Percentiles rank a stretch among this genome's conserved stretches.
Conservation (phyloP, 805 yeast genomes). For the Candida taoyuanica region DNA sequence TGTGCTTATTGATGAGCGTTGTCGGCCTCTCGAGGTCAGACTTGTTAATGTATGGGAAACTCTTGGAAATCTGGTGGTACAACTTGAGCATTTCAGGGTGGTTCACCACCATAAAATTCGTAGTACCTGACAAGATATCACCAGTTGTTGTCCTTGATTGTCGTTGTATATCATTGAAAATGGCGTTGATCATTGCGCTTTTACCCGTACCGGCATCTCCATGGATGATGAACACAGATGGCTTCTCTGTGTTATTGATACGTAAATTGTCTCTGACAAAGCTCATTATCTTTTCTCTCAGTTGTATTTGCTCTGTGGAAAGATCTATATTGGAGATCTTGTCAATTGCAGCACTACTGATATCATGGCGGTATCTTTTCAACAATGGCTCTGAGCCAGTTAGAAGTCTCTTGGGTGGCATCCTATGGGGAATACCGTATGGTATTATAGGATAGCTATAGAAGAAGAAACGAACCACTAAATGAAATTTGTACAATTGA, state of each 20-base stretch:
- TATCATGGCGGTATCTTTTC: background rate
- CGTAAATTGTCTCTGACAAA: constrained; percentile 28
- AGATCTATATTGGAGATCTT: constrained; percentile 33
- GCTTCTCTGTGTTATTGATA: constrained; percentile 8
- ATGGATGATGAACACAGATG: constrained; percentile 38
- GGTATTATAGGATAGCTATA: no score
- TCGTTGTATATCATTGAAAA: constrained; percentile 40
- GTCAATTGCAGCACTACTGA: constrained; percentile 29
- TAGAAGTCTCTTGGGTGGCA: no score
- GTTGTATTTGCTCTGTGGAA: constrained; percentile 33
- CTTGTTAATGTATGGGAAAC: constrained; percentile 34
- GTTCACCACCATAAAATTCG: constrained; percentile 38
- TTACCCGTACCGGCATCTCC: constrained; percentile 50
- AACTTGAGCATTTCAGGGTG: constrained; percentile 46
- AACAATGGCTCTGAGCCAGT: no score
- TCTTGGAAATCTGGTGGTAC: constrained; percentile 35
- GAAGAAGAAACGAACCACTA: no score
- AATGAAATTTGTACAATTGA: no score
- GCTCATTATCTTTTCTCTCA: constrained; percentile 28
- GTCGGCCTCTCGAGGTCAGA: constrained; percentile 43
- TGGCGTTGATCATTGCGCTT: constrained; percentile 37
- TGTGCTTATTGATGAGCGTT: constrained; percentile 33
- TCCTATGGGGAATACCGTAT: no score
- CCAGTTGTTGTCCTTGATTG: constrained; percentile 21
- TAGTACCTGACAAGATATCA: constrained; percentile 26